phyloP scores from a whole-genome alignment of 2,329 filamentous ascomycete species.

The Thermoascus crustaceus region DNA sequence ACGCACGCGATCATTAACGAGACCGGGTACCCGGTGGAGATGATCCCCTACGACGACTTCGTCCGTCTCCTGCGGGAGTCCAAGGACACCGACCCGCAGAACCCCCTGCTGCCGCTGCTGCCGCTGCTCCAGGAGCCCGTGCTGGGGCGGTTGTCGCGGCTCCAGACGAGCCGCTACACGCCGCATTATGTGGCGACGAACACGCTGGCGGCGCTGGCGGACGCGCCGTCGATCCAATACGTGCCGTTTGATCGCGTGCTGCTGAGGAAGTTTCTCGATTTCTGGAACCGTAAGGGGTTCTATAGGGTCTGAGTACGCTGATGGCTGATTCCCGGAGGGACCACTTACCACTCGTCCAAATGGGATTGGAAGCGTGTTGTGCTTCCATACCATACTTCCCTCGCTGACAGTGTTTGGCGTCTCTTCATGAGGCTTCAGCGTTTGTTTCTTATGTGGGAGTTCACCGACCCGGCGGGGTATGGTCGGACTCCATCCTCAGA shows the following conservation, averaged over 20 bases:
- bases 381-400: too few relatives aligned
- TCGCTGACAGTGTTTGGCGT: too few relatives aligned
- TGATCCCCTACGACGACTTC: background rate
- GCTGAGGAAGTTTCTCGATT: background rate
- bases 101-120: slow-evolving; percentile 8
- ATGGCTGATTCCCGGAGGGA: too few relatives aligned
- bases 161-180: slow-evolving; percentile 10
- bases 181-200: slow-evolving; percentile 8
- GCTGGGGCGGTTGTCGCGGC: slow-evolving; percentile 20
- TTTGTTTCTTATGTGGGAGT: too few relatives aligned
- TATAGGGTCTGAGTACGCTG: too few relatives aligned
- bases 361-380: too few relatives aligned
- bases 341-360: too few relatives aligned
- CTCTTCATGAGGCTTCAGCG: too few relatives aligned
- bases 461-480: too few relatives aligned
- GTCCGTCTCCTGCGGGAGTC: background rate
- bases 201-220: slow-evolving; percentile 5
- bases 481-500: too few relatives aligned
- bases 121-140: slow-evolving; percentile 35
- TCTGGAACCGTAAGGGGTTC: background rate
- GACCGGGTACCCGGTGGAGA: slow-evolving; percentile 3
- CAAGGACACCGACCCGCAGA: background rate
- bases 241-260: background rate
- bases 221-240: slow-evolving; percentile 5
- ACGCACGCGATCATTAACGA: slow-evolving; percentile 5